These are phyloP conservation scores for Neurospora sp. DNA, from an alignment of 2,329 filamentous ascomycete species.

Conservation along the genomic window DNA sequence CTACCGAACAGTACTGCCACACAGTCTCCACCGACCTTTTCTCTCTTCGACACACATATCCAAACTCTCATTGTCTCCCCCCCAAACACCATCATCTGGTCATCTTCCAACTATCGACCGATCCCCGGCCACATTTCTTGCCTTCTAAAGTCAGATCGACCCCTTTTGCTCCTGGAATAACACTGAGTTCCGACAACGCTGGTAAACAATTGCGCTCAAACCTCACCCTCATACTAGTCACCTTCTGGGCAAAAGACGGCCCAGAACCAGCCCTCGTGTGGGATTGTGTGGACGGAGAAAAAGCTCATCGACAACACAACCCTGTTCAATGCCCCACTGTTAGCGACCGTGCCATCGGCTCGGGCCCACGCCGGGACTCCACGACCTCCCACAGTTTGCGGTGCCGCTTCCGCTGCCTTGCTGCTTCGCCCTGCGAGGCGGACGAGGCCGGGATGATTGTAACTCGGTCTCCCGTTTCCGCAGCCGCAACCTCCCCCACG, in stretches of 20 bases:
- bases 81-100: background rate
- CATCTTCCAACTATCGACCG: background rate
- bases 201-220: background rate
- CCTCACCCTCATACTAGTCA: background rate
- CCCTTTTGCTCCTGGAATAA: background rate
- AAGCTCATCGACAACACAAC: conserved; percentile 7
- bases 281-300: background rate
- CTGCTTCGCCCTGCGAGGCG: conserved; percentile 21
- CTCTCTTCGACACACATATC: background rate
- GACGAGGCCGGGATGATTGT: conserved; percentile 47
- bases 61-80: background rate
- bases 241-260: background rate
- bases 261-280: background rate
- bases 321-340: background rate
- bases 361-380: background rate
- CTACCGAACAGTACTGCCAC: background rate
- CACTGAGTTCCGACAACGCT: background rate
- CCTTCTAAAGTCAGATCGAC: background rate
- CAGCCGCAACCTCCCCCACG: conserved; percentile 34
- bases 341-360: conserved; percentile 8
- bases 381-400: conserved; percentile 1
- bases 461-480: conserved; percentile 45
- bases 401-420: conserved; percentile 5
- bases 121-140: background rate
- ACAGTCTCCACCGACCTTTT: background rate